A percentile compares a stretch with the other conserved stretches of the same genome.
Evolutionary conservation across 1,139 yeast genomes (phyloP).

Genomic region (Meyerozyma carpophila): DNA sequence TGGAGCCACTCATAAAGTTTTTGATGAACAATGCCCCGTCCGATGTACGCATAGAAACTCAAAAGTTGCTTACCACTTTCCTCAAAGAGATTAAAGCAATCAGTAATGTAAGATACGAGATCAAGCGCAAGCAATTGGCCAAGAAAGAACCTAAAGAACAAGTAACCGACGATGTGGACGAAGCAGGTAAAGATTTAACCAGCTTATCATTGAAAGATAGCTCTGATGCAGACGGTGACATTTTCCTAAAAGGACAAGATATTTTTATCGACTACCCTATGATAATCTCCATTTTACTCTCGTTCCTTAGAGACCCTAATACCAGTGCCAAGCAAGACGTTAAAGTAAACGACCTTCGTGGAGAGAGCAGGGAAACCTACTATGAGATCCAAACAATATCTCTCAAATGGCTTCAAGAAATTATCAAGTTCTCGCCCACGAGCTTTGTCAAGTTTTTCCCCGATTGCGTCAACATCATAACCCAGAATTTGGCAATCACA

Average conservation of each 20-base stretch:
- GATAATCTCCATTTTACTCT: constrained; percentile 72
- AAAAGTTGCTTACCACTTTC: constrained; percentile 67
- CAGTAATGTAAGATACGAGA: constrained; percentile 57
- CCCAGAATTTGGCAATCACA: constrained; percentile 33
- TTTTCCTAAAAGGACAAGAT: constrained; percentile 82
- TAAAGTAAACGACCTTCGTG: constrained; percentile 23
- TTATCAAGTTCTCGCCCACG: constrained; percentile 69
- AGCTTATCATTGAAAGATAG: constrained; percentile 9
- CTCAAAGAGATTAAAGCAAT: constrained; percentile 77
- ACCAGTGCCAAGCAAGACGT: constrained; percentile 8
- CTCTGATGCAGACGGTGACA: constrained; percentile 40
- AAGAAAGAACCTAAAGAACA: constrained; percentile 5
- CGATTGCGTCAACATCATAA: constrained; percentile 34
- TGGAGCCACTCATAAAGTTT: constrained; percentile 80
- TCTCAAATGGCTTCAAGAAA: constrained; percentile 75
- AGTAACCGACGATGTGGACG: constrained; percentile 1
- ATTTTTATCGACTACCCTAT: constrained; percentile 75
- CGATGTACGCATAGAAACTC: constrained; percentile 85
- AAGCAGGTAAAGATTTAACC: constrained; percentile 4
- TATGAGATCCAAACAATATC: constrained; percentile 78
- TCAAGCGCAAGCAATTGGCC: constrained; percentile 27
- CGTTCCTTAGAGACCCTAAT: constrained; percentile 61
- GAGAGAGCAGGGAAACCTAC: constrained; percentile 44
- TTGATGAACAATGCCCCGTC: constrained; percentile 73
- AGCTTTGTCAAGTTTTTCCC: constrained; percentile 63